These are phyloP conservation scores for Candida glaebosa DNA, from an alignment of 805 yeast genomes.

Conservation along the genomic window DNA sequence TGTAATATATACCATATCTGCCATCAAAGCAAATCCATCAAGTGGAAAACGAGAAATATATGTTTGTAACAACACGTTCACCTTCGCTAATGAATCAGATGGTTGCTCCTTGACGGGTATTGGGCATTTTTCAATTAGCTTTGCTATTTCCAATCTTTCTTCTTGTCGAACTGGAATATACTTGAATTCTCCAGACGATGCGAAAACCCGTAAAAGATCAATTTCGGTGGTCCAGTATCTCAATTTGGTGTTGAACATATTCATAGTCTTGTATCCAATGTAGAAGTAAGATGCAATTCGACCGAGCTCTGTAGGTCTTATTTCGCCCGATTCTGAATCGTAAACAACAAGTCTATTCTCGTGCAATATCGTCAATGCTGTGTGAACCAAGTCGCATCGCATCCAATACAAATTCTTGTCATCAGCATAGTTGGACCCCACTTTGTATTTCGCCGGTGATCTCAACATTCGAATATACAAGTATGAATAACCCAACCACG, in stretches of 20 bases:
- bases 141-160: conserved; percentile 70
- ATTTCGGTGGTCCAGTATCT: conserved; percentile 64
- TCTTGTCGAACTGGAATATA: conserved; percentile 82
- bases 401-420: conserved; percentile 41
- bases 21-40: conserved; percentile 86
- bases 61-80: conserved; percentile 77
- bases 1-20: conserved; percentile 90
- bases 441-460: conserved; percentile 72
- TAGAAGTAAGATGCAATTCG: conserved; percentile 83
- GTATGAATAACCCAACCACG: conserved; percentile 80
- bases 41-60: conserved; percentile 74
- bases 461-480: conserved; percentile 72
- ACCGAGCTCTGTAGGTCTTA: conserved; percentile 61
- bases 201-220: conserved; percentile 74
- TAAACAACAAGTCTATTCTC: conserved; percentile 59
- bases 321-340: conserved; percentile 43
- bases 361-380: conserved; percentile 63
- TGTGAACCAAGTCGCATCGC: conserved; percentile 66
- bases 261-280: conserved; percentile 71
- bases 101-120: conserved; percentile 76
- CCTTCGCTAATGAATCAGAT: conserved; percentile 72
- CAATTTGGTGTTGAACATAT: conserved; percentile 57
- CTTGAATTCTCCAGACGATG: conserved; percentile 82
- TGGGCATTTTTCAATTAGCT: conserved; percentile 72
- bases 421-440: conserved; percentile 64